Conservation (phyloP, 2,329 filamentous ascomycete species). For the Trichophyton rubrum region DNA sequence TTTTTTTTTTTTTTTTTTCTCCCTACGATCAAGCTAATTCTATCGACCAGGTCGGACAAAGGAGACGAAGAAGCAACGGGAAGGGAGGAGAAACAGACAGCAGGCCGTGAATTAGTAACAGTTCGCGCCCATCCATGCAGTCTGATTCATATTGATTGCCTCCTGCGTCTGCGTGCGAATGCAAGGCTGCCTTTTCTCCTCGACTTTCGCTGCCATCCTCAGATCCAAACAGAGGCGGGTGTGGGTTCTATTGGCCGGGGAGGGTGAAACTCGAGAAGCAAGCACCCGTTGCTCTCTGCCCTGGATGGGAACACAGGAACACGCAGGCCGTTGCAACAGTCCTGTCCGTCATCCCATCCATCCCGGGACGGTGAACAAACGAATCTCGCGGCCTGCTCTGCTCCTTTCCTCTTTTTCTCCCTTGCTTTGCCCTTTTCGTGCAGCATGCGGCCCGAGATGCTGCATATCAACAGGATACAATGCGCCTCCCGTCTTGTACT, state of each 20-base stretch:
- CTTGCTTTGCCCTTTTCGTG: neutral
- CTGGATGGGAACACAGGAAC: neutral
- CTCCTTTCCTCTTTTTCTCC: neutral
- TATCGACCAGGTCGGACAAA: neutral
- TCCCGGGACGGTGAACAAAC: neutral
- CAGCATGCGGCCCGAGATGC: neutral
- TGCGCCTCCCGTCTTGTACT: neutral
- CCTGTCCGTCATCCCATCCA: neutral
- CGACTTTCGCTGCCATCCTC: neutral
- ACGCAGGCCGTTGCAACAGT: neutral
- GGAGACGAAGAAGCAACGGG: neutral
- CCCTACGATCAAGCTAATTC: neutral
- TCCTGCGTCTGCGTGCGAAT: neutral
- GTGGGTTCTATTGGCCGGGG: neutral
- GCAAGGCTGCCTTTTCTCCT: neutral
- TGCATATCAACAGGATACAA: neutral
- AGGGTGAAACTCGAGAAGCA: neutral
- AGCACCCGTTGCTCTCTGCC: neutral
- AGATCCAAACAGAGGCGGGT: neutral
- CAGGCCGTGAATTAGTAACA: neutral
- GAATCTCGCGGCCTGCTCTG: neutral
- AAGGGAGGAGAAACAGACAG: neutral
- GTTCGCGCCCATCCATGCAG: conserved; percentile 1
- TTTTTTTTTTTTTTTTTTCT: too few species aligned
- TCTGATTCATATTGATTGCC: conserved; percentile 1